Base-by-base conservation (phyloP, 768 basidiomycete genomes). In the Lactarius psammicola region DNA sequence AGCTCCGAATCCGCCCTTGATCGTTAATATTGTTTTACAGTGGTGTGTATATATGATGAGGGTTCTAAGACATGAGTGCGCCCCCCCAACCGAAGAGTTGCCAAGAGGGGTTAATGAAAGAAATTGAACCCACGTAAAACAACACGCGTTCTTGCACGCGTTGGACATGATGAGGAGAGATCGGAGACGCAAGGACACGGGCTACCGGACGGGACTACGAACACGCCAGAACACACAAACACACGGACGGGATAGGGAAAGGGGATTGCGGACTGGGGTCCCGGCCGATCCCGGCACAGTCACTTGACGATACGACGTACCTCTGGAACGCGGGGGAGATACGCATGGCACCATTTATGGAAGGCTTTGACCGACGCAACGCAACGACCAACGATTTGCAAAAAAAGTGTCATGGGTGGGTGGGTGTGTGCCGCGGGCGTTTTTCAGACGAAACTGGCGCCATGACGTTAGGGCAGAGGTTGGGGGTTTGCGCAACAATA, bases 401-500 rank as follows among this genome's bases (percentile, higher is more conserved):
- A 49, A 49, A 49, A 26, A 8, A 15, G 0, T 13, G 49, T 51
- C 49, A 51, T 49, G 46, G 23, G 46, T 51, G 2, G 23, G 49
- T 4, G 46, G n/a, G n/a, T n/a, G n/a, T n/a, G n/a, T n/a, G n/a
- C n/a, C n/a, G n/a, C n/a, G n/a, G n/a, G n/a, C n/a, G n/a, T n/a
- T n/a, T 15, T 23, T 49, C 46, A 49, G 46, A 49, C 46, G n/a
- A n/a, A n/a, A n/a, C n/a, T n/a, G n/a, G n/a, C n/a, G 49, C 49
- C 5, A 51, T 51, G 49, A 51, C 49, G 15, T 51, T 51, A 49
- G 7, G 44, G 46, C 23, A 28, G 49, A 51, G 49, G 49, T 51
- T 51, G 49, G 49, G 49, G 49, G 49, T 51, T 36, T 51, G 49
- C 49, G 49, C 46, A 49, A n/a, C n/a, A n/a, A n/a, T n/a, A n/a